Evolutionary conservation across 352 stramenopile genomes (phyloP).

Genomic region (Globisporangium uncinulatum): DNA sequence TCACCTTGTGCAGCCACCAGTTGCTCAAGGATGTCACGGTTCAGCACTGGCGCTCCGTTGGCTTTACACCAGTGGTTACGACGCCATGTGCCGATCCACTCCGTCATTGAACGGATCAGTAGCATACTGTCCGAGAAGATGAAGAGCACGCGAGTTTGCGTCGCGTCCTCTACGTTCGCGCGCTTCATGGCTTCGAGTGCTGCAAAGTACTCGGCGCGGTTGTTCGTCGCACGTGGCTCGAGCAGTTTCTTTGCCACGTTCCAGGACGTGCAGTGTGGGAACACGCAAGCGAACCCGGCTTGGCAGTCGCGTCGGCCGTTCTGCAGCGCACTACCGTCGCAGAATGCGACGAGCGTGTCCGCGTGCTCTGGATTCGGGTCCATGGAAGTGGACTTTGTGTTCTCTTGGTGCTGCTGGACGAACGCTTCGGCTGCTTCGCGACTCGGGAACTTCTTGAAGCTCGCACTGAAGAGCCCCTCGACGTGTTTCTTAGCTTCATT

Average conservation of each 20-base stretch:
- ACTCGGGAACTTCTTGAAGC: slow-evolving; percentile 52
- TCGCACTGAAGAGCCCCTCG: slow-evolving; percentile 41
- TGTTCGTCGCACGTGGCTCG: slow-evolving; percentile 31
- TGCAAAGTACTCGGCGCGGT: slow-evolving; percentile 29
- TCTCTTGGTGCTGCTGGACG: slow-evolving; percentile 22
- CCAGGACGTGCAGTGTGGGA: slow-evolving; percentile 56
- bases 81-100: slow-evolving; percentile 62
- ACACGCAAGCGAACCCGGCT: slow-evolving; percentile 70
- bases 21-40: slow-evolving; percentile 61
- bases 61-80: slow-evolving; percentile 64
- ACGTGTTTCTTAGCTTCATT: slow-evolving; percentile 47
- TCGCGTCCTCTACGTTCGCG: slow-evolving; percentile 50
- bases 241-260: slow-evolving; percentile 51
- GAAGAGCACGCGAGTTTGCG: slow-evolving; percentile 31
- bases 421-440: slow-evolving; percentile 45
- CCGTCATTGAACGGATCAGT: slow-evolving; percentile 78
- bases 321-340: slow-evolving; percentile 61
- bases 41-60: slow-evolving; percentile 43
- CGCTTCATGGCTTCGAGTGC: slow-evolving; percentile 57
- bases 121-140: slow-evolving; percentile 83
- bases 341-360: slow-evolving; percentile 65
- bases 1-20: slow-evolving; percentile 35
- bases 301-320: slow-evolving; percentile 49
- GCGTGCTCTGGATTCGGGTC: slow-evolving; percentile 46
- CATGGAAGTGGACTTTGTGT: neutral